A percentile compares a stretch with the other conserved stretches of the same genome.
Evolutionary conservation across 306 rosid genomes (phyloP).

Genomic region (Hippophae rhamnoides): DNA sequence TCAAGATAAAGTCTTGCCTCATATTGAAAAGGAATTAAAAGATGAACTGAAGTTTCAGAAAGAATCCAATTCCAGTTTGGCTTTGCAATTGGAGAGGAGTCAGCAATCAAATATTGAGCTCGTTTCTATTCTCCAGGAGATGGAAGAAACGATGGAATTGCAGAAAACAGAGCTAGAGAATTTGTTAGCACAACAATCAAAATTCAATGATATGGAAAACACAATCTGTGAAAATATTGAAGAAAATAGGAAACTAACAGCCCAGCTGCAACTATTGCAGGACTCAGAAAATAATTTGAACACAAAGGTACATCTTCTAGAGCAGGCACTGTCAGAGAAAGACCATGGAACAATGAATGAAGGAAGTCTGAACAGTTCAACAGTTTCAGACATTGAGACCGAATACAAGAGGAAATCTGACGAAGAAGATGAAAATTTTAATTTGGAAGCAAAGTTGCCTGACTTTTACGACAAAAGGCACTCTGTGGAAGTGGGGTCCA

Average conservation of each 20-base stretch:
- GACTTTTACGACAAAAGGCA: constrained; percentile 35
- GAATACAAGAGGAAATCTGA: constrained; percentile 33
- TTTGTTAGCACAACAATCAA: constrained; percentile 43
- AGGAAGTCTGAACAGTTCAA: constrained; percentile 25
- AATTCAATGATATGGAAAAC: constrained; percentile 36
- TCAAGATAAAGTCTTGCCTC: constrained; percentile 32
- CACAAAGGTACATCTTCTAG: constrained; percentile 45
- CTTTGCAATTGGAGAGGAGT: constrained; percentile 64
- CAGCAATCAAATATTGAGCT: constrained; percentile 86
- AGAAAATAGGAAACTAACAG: constrained; percentile 37
- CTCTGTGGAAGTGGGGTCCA: constrained; percentile 27
- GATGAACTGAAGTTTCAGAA: constrained; percentile 72
- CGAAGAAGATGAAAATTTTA: constrained; percentile 46
- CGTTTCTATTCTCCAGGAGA: constrained; percentile 79
- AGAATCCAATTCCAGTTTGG: constrained; percentile 61
- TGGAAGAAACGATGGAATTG: constrained; percentile 64
- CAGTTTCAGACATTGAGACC: constrained; percentile 30
- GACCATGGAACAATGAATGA: constrained; percentile 26
- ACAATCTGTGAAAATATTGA: constrained; percentile 33
- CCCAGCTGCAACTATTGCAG: constrained; percentile 45
- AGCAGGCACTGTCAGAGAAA: constrained; percentile 48
- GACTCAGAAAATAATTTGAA: constrained; percentile 55
- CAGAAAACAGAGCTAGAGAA: constrained; percentile 59
- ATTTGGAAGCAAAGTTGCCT: constrained; percentile 30
- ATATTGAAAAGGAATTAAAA: constrained; percentile 37